Evolutionary conservation across 2,329 filamentous ascomycete genomes (phyloP).

Genomic region (Ploettnerulaceae sp.): DNA sequence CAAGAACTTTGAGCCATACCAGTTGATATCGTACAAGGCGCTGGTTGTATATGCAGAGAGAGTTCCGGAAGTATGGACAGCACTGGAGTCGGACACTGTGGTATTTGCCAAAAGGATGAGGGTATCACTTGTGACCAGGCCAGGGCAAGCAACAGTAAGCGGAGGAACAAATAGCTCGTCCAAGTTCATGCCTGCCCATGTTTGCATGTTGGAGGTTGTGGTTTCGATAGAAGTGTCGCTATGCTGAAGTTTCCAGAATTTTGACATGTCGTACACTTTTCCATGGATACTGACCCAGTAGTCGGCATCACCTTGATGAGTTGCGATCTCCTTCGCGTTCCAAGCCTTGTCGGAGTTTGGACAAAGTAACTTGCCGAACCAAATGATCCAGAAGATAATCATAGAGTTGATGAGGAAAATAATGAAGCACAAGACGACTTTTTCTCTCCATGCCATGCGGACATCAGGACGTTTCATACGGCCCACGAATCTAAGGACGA

Average conservation of each 20-base stretch:
- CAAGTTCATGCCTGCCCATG: slow-evolving; percentile 72
- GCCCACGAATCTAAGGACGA: slow-evolving; percentile 71
- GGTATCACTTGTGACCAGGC: slow-evolving; percentile 58
- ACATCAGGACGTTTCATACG: slow-evolving; percentile 98
- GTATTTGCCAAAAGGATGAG: slow-evolving; percentile 59
- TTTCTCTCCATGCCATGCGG: slow-evolving; percentile 95
- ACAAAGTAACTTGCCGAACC: slow-evolving; percentile 78
- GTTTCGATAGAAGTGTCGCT: slow-evolving; percentile 66
- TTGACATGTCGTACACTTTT: slow-evolving; percentile 84
- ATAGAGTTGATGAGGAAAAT: slow-evolving; percentile 77
- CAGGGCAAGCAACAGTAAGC: slow-evolving; percentile 67
- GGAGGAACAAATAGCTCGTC: slow-evolving; percentile 84
- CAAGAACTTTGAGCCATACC: slow-evolving; percentile 72
- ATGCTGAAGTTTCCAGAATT: slow-evolving; percentile 83
- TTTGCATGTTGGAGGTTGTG: slow-evolving; percentile 61
- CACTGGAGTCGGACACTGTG: slow-evolving; percentile 49
- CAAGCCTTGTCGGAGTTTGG: slow-evolving; percentile 91
- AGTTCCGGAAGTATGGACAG: slow-evolving; percentile 66
- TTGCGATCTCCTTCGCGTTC: slow-evolving; percentile 63
- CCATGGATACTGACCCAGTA: slow-evolving; percentile 87
- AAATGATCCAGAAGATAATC: slow-evolving; percentile 89
- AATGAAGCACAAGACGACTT: slow-evolving; percentile 74
- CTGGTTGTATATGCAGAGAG: slow-evolving; percentile 51
- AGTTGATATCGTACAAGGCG: slow-evolving; percentile 57
- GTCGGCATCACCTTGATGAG: slow-evolving; percentile 67